A percentile compares a stretch with the other conserved stretches of the same genome.
These are phyloP conservation scores for Thozetella sp. DNA, from an alignment of 495 filamentous ascomycete species.

Conservation along the genomic window DNA sequence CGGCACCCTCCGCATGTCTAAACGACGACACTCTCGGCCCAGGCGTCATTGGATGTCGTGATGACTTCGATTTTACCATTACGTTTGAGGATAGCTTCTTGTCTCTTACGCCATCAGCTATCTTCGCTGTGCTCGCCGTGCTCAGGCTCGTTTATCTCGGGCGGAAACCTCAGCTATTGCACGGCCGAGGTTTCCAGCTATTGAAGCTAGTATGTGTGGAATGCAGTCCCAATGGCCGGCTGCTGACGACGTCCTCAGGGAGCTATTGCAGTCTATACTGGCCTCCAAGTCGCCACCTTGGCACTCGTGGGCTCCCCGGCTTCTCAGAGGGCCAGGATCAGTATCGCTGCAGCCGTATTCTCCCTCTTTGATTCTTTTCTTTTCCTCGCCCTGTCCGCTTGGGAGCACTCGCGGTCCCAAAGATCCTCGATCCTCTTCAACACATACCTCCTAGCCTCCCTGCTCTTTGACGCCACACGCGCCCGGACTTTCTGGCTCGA, in stretches of 20 bases:
- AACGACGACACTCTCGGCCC: background rate
- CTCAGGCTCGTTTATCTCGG: background rate
- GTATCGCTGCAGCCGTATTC: slow-evolving; percentile 21
- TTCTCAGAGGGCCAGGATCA: background rate
- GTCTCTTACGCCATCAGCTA: slow-evolving; percentile 29
- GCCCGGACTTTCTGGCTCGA: background rate
- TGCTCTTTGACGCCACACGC: slow-evolving; percentile 36
- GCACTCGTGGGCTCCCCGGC: background rate
- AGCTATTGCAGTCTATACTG: background rate
- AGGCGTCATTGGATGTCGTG: slow-evolving; percentile 3
- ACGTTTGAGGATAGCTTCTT: slow-evolving; percentile 39
- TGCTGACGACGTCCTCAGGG: background rate
- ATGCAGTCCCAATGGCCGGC: background rate
- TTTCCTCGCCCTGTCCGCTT: background rate
- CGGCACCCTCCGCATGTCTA: background rate
- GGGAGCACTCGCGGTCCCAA: slow-evolving; percentile 34
- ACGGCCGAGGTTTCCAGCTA: background rate
- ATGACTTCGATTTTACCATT: slow-evolving; percentile 8
- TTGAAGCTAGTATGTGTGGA: background rate
- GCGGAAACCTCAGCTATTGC: background rate
- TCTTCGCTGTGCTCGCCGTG: slow-evolving; percentile 19
- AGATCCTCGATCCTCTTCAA: slow-evolving; percentile 39
- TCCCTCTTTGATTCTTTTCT: slow-evolving; percentile 13
- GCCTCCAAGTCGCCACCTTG: background rate
- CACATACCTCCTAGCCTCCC: slow-evolving; percentile 36